A percentile compares a stretch with the other conserved stretches of the same genome.
These are phyloP conservation scores for Peziza echinospora DNA, from an alignment of 495 filamentous ascomycete genomes.

Conservation along the genomic window DNA sequence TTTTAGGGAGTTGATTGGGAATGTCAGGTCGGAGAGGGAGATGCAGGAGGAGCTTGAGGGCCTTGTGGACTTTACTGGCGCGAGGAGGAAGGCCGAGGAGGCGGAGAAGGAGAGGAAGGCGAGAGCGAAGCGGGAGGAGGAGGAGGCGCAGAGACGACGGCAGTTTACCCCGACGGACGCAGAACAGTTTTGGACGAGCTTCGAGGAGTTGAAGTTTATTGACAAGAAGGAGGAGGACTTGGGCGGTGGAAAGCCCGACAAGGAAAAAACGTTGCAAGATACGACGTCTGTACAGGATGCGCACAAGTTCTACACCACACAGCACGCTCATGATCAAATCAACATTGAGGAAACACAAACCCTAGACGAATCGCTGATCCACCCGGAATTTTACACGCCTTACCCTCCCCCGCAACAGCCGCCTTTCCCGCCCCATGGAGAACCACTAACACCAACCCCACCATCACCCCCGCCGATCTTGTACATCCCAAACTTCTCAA, in stretches of 20 bases:
- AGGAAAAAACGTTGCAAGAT: no score
- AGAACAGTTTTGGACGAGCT: background rate
- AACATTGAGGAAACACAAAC: no score
- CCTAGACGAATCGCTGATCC: background rate
- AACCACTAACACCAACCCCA: background rate
- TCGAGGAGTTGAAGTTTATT: background rate
- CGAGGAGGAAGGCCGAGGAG: background rate
- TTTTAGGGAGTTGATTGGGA: background rate
- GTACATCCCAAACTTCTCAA: background rate
- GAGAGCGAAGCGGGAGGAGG: background rate
- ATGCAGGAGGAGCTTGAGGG: background rate
- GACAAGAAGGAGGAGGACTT: no score
- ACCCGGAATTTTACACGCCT: background rate
- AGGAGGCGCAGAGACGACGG: background rate
- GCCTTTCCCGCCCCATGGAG: background rate
- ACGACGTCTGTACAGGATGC: no score
- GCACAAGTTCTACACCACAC: background rate
- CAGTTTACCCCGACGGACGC: no score
- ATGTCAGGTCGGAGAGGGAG: background rate
- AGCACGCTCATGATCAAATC: background rate
- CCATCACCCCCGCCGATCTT: slow-evolving; percentile 1
- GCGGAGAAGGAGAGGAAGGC: background rate
- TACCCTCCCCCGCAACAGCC: background rate
- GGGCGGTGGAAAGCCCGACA: no score
- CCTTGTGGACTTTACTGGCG: no score